Percentiles rank a stretch among this genome's conserved stretches.
phyloP scores from a whole-genome alignment of 2,329 filamentous ascomycete species.

The Curvularia verruculosa region DNA sequence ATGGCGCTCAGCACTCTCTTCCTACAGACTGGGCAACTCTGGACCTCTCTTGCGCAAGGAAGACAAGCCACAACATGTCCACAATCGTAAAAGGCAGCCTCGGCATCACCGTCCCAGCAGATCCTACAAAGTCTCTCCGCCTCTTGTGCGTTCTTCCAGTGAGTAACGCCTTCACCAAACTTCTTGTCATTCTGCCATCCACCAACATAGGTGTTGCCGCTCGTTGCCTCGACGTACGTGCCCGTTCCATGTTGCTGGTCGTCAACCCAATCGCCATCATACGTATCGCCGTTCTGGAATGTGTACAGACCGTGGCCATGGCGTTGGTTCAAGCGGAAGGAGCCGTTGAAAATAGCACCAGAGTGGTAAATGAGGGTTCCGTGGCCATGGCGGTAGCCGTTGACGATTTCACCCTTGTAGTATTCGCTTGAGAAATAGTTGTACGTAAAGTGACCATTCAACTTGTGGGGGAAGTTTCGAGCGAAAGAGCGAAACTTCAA shows the following conservation, averaged over 20 bases:
- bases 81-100: conserved; percentile 67
- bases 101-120: conserved; percentile 65
- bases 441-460: conserved; percentile 56
- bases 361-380: conserved; percentile 61
- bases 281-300: conserved; percentile 70
- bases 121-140: conserved; percentile 65
- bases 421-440: conserved; percentile 63
- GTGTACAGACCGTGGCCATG: conserved; percentile 64
- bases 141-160: conserved; percentile 67
- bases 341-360: conserved; percentile 63
- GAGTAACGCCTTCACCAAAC: conserved; percentile 66
- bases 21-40: conserved; percentile 66
- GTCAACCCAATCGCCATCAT: conserved; percentile 63
- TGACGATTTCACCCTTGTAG: conserved; percentile 60
- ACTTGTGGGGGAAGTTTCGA: conserved; percentile 53
- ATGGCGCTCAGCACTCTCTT: conserved; percentile 63
- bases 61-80: conserved; percentile 68
- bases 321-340: conserved; percentile 59
- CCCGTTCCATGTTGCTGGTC: conserved; percentile 68
- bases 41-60: conserved; percentile 64
- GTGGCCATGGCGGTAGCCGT: conserved; percentile 58
- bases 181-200: conserved; percentile 66
- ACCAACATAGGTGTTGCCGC: conserved; percentile 66
- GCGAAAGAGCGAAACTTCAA: conserved; percentile 50
- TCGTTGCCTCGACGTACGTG: conserved; percentile 61